These are phyloP conservation scores for Sugiyamaella castrensis DNA, from an alignment of 1,139 yeast species.

Conservation along the genomic window DNA sequence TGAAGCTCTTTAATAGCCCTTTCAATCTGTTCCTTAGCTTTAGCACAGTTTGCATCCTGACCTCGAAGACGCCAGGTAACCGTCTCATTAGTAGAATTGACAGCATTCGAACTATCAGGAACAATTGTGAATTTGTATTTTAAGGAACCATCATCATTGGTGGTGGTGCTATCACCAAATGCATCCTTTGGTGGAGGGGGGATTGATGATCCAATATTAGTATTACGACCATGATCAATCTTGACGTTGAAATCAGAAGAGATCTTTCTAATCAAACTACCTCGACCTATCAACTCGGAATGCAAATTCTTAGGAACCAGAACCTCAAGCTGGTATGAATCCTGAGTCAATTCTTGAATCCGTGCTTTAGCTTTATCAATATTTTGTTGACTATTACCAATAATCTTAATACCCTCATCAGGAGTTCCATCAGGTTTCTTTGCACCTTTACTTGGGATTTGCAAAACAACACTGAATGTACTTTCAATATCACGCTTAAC, in stretches of 20 bases:
- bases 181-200: constrained; percentile 48
- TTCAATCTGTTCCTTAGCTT: constrained; percentile 37
- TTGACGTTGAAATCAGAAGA: constrained; percentile 55
- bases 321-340: constrained; percentile 41
- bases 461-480: constrained; percentile 61
- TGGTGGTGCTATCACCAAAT: constrained; percentile 38
- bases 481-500: constrained; percentile 71
- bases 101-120: constrained; percentile 21
- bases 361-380: constrained; percentile 37
- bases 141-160: constrained; percentile 21
- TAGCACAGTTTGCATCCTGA: constrained; percentile 39
- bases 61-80: constrained; percentile 41
- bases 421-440: constrained; percentile 46
- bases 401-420: constrained; percentile 31
- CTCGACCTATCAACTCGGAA: constrained; percentile 64
- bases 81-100: constrained; percentile 26
- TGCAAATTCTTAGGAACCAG: constrained; percentile 59
- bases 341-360: constrained; percentile 32
- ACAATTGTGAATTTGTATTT: constrained; percentile 34
- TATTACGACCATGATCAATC: constrained; percentile 55
- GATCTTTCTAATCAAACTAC: constrained; percentile 59
- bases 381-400: constrained; percentile 34
- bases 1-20: constrained; percentile 35
- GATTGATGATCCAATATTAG: constrained; percentile 16
- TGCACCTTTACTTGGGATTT: constrained; percentile 57